Percentiles rank a stretch among this genome's conserved stretches.
phyloP scores from a whole-genome alignment of 2,329 filamentous ascomycete genomes.

The Colletotrichum scovillei region DNA sequence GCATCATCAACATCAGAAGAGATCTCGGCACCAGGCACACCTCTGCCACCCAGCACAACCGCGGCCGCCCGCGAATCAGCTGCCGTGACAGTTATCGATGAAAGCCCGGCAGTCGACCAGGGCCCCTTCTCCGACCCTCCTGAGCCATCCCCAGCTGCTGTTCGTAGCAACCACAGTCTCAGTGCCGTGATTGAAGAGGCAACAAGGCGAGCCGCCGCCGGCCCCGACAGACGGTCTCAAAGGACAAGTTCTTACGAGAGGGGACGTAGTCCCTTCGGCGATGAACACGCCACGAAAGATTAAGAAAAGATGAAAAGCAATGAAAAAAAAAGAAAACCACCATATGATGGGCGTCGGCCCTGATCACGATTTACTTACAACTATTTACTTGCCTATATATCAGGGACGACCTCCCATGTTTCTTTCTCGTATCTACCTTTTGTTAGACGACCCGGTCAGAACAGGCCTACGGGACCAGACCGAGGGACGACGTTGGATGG shows the following conservation, averaged over 20 bases:
- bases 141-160: constrained; percentile 36
- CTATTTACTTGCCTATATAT: constrained; percentile 34
- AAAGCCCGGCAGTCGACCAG: constrained; percentile 60
- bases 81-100: constrained; percentile 60
- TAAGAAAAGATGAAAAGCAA: constrained; percentile 38
- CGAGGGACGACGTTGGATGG: constrained; percentile 35
- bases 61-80: constrained; percentile 51
- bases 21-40: constrained; percentile 26
- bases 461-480: constrained; percentile 31
- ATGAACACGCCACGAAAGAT: constrained; percentile 68
- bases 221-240: constrained; percentile 42
- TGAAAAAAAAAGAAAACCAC: background rate
- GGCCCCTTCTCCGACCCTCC: constrained; percentile 71
- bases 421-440: constrained; percentile 35
- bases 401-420: constrained; percentile 30
- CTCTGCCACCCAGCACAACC: constrained; percentile 34
- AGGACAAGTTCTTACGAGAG: constrained; percentile 42
- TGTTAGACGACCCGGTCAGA: constrained; percentile 32
- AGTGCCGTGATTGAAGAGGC: constrained; percentile 68
- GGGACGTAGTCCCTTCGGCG: constrained; percentile 64
- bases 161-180: constrained; percentile 58
- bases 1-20: constrained; percentile 37
- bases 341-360: constrained; percentile 22
- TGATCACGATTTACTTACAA: constrained; percentile 30
- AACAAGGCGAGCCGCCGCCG: constrained; percentile 50